These are phyloP conservation scores for Silene coronaria DNA, from an alignment of 179 eudicot species.

Conservation along the genomic window DNA sequence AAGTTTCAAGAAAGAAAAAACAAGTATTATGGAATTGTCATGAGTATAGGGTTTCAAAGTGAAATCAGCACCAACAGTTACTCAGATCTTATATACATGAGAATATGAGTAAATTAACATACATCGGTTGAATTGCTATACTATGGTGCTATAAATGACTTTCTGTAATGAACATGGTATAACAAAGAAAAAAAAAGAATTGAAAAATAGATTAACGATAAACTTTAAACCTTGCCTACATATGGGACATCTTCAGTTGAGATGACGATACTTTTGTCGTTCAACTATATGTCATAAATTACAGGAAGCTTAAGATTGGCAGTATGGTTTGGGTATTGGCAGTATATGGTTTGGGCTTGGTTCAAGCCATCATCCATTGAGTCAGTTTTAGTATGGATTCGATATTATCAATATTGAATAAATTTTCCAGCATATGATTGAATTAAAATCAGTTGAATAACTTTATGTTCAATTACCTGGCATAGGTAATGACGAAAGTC, in stretches of 20 bases:
- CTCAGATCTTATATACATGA: background rate
- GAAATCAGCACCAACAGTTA: background rate
- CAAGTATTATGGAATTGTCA: background rate
- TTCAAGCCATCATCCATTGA: too few species aligned
- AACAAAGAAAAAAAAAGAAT: slow-evolving; percentile 11
- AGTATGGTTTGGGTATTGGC: background rate
- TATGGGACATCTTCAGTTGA: slow-evolving; percentile 3
- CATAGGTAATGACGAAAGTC: too few species aligned
- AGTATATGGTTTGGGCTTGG: too few species aligned
- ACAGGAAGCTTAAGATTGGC: slow-evolving; percentile 17
- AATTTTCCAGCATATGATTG: too few species aligned
- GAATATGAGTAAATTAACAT: background rate
- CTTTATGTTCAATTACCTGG: too few species aligned
- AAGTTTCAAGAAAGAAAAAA: background rate
- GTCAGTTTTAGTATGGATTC: too few species aligned
- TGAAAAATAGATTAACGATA: slow-evolving; percentile 13
- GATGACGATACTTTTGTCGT: background rate
- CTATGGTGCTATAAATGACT: background rate
- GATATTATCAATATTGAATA: too few species aligned
- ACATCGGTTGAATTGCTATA: background rate
- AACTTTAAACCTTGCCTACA: background rate
- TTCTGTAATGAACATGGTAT: slow-evolving; percentile 2
- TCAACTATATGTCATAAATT: slow-evolving; percentile 17
- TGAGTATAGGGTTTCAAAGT: background rate
- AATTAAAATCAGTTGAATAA: too few species aligned